phyloP scores from a whole-genome alignment of 345 rosid species.

The Firmiana major region DNA sequence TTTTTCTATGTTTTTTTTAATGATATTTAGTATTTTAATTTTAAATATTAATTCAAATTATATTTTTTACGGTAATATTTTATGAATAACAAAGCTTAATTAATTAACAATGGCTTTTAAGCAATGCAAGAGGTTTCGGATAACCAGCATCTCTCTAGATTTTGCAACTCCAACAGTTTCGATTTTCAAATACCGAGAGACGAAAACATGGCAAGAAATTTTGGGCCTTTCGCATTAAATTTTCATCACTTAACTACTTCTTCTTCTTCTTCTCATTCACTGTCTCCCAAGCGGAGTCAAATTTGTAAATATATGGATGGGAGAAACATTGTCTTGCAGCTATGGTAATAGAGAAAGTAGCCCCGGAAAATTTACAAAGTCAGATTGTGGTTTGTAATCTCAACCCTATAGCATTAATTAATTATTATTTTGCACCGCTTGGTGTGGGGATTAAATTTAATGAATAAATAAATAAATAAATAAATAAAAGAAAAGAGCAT shows the following conservation, averaged over 20 bases:
- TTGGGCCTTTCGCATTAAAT: constrained; percentile 20
- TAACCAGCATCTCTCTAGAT: neutral
- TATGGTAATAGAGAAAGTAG: neutral
- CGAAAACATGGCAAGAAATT: constrained; percentile 43
- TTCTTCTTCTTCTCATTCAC: neutral
- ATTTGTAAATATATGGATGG: neutral
- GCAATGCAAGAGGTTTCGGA: neutral
- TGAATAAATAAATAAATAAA: neutral
- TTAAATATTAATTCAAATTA: no score
- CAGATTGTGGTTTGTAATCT: neutral
- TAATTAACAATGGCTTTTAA: neutral
- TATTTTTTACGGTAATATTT: no score
- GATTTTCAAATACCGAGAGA: constrained; percentile 37
- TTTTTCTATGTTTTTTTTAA: no score
- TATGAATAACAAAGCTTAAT: neutral
- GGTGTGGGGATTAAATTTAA: neutral
- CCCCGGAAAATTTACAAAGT: neutral
- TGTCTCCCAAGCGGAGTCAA: neutral
- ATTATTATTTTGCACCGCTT: neutral
- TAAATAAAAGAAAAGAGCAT: neutral
- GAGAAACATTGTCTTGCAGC: neutral
- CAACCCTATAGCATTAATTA: neutral
- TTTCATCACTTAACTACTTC: neutral
- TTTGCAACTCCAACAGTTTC: constrained; percentile 5
- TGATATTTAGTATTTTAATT: no score